Evolutionary conservation across 768 basidiomycete species (phyloP).

Genomic region (Tulasnella sp.): DNA sequence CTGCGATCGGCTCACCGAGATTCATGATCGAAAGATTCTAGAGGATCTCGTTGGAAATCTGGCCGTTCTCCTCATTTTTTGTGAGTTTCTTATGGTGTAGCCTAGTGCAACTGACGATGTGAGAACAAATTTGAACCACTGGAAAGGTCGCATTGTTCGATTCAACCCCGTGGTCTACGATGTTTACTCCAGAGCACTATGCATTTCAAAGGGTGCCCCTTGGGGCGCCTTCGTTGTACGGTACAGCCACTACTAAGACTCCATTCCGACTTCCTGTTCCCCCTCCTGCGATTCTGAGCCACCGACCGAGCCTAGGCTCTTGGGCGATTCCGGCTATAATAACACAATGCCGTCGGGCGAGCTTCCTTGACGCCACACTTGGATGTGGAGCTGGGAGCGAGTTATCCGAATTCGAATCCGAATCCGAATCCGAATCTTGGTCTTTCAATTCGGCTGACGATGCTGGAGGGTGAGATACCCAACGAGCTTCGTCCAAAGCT

Average conservation of each 20-base stretch:
- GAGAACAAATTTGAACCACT: too few relatives aligned
- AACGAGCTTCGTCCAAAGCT: constrained; percentile 51
- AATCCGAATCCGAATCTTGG: constrained; percentile 36
- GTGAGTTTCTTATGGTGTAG: too few relatives aligned
- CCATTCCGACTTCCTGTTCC: constrained; percentile 44
- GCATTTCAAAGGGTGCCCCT: neutral
- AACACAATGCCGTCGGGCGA: constrained; percentile 48
- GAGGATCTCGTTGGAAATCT: too few relatives aligned
- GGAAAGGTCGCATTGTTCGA: too few relatives aligned
- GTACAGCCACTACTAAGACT: constrained; percentile 24
- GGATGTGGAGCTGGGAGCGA: neutral
- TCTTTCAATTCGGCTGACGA: constrained; percentile 35
- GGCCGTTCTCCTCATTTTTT: too few relatives aligned
- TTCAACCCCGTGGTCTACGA: too few relatives aligned
- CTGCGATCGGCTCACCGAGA: too few relatives aligned
- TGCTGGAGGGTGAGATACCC: constrained; percentile 42
- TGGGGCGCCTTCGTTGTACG: neutral
- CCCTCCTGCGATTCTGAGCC: constrained; percentile 73
- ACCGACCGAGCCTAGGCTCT: constrained; percentile 88
- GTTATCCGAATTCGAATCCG: constrained; percentile 30
- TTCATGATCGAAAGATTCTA: too few relatives aligned
- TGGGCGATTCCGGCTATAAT: constrained; percentile 82
- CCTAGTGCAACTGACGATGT: too few relatives aligned
- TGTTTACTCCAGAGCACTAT: too few relatives aligned
- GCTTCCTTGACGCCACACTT: neutral